Percentiles rank a stretch among this genome's conserved stretches.
Evolutionary conservation across 2,329 filamentous ascomycete genomes (phyloP).

Genomic region (Colletotrichum abscissum): DNA sequence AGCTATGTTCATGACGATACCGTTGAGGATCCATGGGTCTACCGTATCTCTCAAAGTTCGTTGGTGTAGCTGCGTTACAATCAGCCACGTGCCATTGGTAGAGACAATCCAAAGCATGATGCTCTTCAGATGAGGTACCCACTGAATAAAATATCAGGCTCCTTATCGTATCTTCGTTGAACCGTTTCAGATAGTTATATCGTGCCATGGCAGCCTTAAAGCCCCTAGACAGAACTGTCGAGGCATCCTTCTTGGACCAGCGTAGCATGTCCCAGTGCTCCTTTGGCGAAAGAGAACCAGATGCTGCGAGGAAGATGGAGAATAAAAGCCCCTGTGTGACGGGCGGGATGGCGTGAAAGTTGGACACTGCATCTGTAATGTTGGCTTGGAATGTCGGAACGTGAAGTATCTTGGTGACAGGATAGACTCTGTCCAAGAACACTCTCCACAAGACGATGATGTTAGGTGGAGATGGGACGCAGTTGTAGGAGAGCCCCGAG

Average conservation of each 20-base stretch:
- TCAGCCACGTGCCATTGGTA: not conserved
- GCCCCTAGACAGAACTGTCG: slow-evolving; percentile 60
- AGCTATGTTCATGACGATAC: slow-evolving; percentile 70
- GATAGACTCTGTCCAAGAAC: slow-evolving; percentile 46
- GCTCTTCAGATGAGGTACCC: not conserved
- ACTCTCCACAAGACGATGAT: slow-evolving; percentile 47
- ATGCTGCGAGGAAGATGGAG: not conserved
- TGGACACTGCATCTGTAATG: slow-evolving; percentile 69
- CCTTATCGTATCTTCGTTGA: slow-evolving; percentile 55
- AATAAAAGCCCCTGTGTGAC: slow-evolving; percentile 2
- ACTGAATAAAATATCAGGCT: slow-evolving; percentile 13
- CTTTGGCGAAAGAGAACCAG: slow-evolving; percentile 43
- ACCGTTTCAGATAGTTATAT: slow-evolving; percentile 67
- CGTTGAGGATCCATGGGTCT: slow-evolving; percentile 66
- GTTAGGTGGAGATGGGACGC: slow-evolving; percentile 57
- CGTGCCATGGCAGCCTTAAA: slow-evolving; percentile 59
- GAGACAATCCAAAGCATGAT: too few species aligned
- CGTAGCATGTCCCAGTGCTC: slow-evolving; percentile 66
- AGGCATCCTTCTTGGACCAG: slow-evolving; percentile 59
- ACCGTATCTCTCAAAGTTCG: not conserved
- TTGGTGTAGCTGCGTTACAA: not conserved
- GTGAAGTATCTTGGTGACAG: slow-evolving; percentile 45
- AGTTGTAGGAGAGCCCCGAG: slow-evolving; percentile 44
- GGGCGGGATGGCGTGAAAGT: slow-evolving; percentile 62
- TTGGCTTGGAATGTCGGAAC: slow-evolving; percentile 70